These are phyloP conservation scores for sorghum (Sorghum bicolor) DNA, from an alignment of 176 grass and related monocot genomes.

Conservation along the genomic window Sorghum_bicolor_NCBIv3 NC_012878.2:55543001-55543500, in stretches of 20 bases:
- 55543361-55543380: neutral
- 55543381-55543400: neutral
- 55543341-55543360: neutral
- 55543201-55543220: conserved; percentile 90
- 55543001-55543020: conserved; percentile 35
- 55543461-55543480: neutral
- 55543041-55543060: neutral
- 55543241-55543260: neutral
- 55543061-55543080: neutral
- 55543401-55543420: conserved; percentile 4
- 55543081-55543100: conserved; percentile 25
- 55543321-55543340: neutral
- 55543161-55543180: conserved; percentile 84
- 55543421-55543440: neutral
- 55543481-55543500: neutral
- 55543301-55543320: neutral
- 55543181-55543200: conserved; percentile 86
- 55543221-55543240: conserved; percentile 6
- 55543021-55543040: conserved; percentile 38
- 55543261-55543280: neutral
- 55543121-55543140: conserved; percentile 79
- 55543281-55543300: neutral
- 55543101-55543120: conserved; percentile 82
- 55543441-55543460: neutral
- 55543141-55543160: conserved; percentile 83